Conservation (phyloP, 1,284 basidiomycete species). For the Porogramme epimiltina region DNA sequence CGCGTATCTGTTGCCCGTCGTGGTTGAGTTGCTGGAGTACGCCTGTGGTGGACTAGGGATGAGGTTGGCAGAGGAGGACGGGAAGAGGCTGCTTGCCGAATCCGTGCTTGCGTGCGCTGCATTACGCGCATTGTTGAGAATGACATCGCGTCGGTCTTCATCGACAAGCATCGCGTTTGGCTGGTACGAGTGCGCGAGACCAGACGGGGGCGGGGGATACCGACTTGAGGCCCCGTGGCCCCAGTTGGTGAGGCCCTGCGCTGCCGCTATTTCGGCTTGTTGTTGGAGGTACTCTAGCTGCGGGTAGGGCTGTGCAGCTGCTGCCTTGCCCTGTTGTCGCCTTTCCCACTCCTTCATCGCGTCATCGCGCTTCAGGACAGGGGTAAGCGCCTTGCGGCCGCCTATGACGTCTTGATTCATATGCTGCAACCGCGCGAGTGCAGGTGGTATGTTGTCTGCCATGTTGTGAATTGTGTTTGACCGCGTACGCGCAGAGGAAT, state of each 20-base stretch:
- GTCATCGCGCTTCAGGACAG: constrained; percentile 88
- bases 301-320: constrained; percentile 74
- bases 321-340: constrained; percentile 68
- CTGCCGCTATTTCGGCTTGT: constrained; percentile 82
- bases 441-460: constrained; percentile 91
- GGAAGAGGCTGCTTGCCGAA: constrained; percentile 43
- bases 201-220: constrained; percentile 67
- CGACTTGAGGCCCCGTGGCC: constrained; percentile 35
- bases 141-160: constrained; percentile 66
- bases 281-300: constrained; percentile 90
- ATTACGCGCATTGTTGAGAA: constrained; percentile 73
- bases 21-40: constrained; percentile 54
- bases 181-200: constrained; percentile 69
- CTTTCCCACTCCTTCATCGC: constrained; percentile 90
- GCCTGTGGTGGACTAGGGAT: constrained; percentile 76
- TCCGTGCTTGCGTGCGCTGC: constrained; percentile 53
- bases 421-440: constrained; percentile 84
- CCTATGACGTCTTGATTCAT: constrained; percentile 87
- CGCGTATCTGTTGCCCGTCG: constrained; percentile 59
- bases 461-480: constrained; percentile 89
- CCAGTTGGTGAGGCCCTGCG: constrained; percentile 61
- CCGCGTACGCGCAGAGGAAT: constrained; percentile 60
- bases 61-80: constrained; percentile 42
- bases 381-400: constrained; percentile 82
- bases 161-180: constrained; percentile 58